Percentiles rank a stretch among this genome's conserved stretches.
Evolutionary conservation across 2,329 filamentous ascomycete species (phyloP).

Genomic region (Colletotrichum sp.): DNA sequence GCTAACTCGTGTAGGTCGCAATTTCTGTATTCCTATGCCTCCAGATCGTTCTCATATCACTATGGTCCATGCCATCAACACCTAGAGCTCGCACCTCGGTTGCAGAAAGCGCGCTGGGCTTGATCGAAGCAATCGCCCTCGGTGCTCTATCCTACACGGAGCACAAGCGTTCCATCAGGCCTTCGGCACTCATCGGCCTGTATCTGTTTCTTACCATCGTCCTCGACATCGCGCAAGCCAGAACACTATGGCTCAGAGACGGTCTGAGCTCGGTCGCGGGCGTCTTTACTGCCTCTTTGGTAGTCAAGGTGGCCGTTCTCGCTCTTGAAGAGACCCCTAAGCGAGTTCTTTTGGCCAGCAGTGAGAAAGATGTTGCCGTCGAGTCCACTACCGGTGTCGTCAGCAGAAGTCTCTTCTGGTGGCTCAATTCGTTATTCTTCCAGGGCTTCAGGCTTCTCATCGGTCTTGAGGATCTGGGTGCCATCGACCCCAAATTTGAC

Average conservation of each 20-base stretch:
- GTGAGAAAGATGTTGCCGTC: slow-evolving; percentile 24
- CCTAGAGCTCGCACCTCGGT: slow-evolving; percentile 30
- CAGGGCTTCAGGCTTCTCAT: slow-evolving; percentile 28
- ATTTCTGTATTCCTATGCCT: slow-evolving; percentile 20
- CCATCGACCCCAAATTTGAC: slow-evolving; percentile 32
- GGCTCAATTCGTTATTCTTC: slow-evolving; percentile 36
- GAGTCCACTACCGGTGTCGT: slow-evolving; percentile 38
- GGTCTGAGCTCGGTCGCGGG: slow-evolving; percentile 26
- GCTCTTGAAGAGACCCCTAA: slow-evolving; percentile 37
- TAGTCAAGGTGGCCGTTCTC: slow-evolving; percentile 31
- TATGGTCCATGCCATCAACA: slow-evolving; percentile 30
- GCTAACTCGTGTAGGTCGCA: slow-evolving; percentile 18
- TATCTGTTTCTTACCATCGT: slow-evolving; percentile 36
- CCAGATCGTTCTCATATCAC: slow-evolving; percentile 26
- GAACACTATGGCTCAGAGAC: slow-evolving; percentile 38
- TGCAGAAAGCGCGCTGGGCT: slow-evolving; percentile 28
- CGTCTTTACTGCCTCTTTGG: slow-evolving; percentile 30
- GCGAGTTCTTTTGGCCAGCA: slow-evolving; percentile 11
- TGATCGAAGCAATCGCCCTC: slow-evolving; percentile 33
- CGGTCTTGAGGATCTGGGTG: slow-evolving; percentile 26
- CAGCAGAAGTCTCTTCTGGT: slow-evolving; percentile 39
- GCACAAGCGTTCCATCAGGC: slow-evolving; percentile 35
- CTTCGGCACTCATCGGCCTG: slow-evolving; percentile 34
- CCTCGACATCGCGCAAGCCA: slow-evolving; percentile 34
- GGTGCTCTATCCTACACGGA: slow-evolving; percentile 37